These are phyloP conservation scores for Mortierella hygrophila DNA, from an alignment of 192 early-diverging fungal species.

Conservation along the genomic window DNA sequence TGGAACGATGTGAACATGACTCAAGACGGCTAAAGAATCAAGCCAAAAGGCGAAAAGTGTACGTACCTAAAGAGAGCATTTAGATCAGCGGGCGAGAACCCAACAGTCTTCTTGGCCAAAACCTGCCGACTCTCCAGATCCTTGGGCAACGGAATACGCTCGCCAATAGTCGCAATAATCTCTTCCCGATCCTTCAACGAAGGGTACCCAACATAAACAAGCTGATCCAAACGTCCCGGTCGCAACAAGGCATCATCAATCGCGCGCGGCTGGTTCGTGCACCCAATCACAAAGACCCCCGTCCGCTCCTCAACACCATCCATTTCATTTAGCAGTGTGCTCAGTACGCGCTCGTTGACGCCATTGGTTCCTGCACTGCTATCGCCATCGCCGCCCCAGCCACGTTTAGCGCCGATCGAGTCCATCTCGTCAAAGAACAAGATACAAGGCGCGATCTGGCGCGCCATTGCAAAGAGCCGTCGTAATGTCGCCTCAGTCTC, in stretches of 20 bases:
- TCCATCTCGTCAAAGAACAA: constrained; percentile 97
- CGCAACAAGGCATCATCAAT: constrained; percentile 89
- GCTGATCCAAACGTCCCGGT: constrained; percentile 89
- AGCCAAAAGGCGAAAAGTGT: neutral
- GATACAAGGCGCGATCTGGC: constrained; percentile 88
- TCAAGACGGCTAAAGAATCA: too few species aligned
- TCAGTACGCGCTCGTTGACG: constrained; percentile 90
- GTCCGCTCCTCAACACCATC: constrained; percentile 92
- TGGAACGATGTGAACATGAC: neutral
- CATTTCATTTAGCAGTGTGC: constrained; percentile 97
- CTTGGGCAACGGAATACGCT: constrained; percentile 66
- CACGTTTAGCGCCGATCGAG: constrained; percentile 87
- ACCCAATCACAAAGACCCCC: constrained; percentile 89
- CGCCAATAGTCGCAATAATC: constrained; percentile 78
- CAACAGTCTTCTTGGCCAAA: constrained; percentile 70
- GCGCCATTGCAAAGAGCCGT: constrained; percentile 86
- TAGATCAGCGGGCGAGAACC: constrained; percentile 86
- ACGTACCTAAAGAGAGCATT: constrained; percentile 71
- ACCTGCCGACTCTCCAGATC: constrained; percentile 58
- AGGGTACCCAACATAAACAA: constrained; percentile 81
- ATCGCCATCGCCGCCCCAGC: constrained; percentile 61
- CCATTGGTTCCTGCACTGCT: constrained; percentile 75
- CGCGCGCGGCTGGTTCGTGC: constrained; percentile 90
- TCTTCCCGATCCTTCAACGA: constrained; percentile 66
- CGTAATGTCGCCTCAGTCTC: constrained; percentile 90